A percentile compares a stretch with the other conserved stretches of the same genome.
phyloP scores from a whole-genome alignment of 805 yeast genomes.

The Pichia ethanolica region DNA sequence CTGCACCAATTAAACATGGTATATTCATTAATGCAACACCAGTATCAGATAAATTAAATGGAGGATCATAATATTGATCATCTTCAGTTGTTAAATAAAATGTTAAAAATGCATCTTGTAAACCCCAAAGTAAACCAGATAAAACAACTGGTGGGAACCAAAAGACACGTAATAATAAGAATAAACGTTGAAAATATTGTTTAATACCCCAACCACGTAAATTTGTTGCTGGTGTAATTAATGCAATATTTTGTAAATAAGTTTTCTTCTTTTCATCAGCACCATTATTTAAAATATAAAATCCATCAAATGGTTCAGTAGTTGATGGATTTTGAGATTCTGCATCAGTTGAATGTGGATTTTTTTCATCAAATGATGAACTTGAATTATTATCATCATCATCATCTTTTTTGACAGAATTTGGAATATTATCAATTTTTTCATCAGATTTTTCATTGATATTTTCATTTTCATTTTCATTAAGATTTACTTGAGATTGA shows the following conservation, averaged over 20 bases:
- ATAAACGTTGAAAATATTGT: conserved; percentile 51
- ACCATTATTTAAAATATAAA: conserved; percentile 27
- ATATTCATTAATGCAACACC: conserved; percentile 73
- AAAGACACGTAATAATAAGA: conserved; percentile 46
- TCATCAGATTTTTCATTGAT: not conserved
- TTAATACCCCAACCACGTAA: conserved; percentile 57
- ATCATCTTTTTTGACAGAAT: too few relatives aligned
- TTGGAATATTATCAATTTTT: too few relatives aligned
- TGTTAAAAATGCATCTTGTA: conserved; percentile 68
- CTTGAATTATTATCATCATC: not conserved
- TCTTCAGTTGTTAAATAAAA: conserved; percentile 72
- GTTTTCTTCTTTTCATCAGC: conserved; percentile 34
- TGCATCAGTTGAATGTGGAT: conserved; percentile 1
- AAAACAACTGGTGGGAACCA: conserved; percentile 57
- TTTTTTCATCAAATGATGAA: conserved; percentile 3
- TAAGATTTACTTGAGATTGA: not conserved
- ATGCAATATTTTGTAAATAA: conserved; percentile 39
- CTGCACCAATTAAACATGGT: conserved; percentile 60
- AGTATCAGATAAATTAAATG: conserved; percentile 57
- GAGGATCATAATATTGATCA: conserved; percentile 54
- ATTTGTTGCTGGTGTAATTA: conserved; percentile 52
- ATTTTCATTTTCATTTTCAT: not conserved
- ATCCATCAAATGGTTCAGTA: conserved; percentile 3
- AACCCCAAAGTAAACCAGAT: conserved; percentile 73
- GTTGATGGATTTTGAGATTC: conserved; percentile 1